Percentiles rank a stretch among this genome's conserved stretches.
These are phyloP conservation scores for Neurospora pannonica DNA, from an alignment of 495 filamentous ascomycete genomes.

Conservation along the genomic window DNA sequence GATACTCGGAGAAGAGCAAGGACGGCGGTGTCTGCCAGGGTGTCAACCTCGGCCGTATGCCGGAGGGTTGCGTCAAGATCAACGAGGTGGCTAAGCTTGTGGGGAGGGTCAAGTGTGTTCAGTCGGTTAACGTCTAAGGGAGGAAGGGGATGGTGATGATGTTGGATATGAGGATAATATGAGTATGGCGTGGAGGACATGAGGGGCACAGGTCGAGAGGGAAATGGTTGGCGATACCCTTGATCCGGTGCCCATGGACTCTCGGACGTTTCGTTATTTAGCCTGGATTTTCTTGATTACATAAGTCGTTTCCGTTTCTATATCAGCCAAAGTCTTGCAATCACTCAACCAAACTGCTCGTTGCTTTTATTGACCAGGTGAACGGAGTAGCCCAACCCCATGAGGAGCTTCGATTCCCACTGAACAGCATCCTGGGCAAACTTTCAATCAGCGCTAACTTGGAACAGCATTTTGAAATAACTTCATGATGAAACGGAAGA, in stretches of 20 bases:
- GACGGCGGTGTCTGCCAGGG: neutral
- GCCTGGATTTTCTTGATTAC: neutral
- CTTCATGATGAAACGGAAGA: neutral
- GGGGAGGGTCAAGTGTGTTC: neutral
- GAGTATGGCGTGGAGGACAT: neutral
- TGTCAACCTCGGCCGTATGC: neutral
- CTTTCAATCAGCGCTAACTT: neutral
- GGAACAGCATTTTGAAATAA: too few species aligned
- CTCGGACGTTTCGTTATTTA: neutral
- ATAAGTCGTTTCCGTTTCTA: neutral
- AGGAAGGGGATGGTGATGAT: neutral
- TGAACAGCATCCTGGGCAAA: neutral
- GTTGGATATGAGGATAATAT: neutral
- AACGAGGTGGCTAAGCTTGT: neutral
- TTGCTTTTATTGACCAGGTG: neutral
- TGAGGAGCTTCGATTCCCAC: neutral
- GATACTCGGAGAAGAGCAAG: neutral
- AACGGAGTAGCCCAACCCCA: neutral
- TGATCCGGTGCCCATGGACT: neutral
- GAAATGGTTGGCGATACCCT: neutral
- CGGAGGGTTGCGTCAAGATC: neutral
- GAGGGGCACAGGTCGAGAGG: neutral
- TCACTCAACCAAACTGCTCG: neutral
- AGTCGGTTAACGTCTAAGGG: neutral
- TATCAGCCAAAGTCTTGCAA: neutral